A percentile compares a stretch with the other conserved stretches of the same genome.
Conservation (phyloP, 1,139 yeast species). For the Lodderomyces orthopsilosis region DNA sequence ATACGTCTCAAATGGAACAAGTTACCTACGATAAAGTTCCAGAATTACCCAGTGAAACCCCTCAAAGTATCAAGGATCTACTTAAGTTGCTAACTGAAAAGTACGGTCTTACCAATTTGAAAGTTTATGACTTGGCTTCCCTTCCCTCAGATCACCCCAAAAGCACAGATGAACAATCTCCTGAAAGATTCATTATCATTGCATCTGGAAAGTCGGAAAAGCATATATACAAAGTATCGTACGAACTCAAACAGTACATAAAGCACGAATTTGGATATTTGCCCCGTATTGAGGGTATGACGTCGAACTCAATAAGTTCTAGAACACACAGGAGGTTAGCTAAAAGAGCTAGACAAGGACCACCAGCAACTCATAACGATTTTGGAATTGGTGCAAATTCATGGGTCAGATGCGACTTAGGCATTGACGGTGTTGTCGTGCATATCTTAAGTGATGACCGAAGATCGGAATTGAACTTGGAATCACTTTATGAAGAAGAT, state of each 20-base stretch:
- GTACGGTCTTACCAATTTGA: slow-evolving; percentile 63
- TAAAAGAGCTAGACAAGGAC: slow-evolving; percentile 54
- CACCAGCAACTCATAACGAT: slow-evolving; percentile 52
- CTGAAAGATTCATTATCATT: slow-evolving; percentile 54
- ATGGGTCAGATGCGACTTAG: slow-evolving; percentile 81
- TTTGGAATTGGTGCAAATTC: slow-evolving; percentile 60
- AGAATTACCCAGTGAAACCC: slow-evolving; percentile 54
- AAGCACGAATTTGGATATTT: slow-evolving; percentile 32
- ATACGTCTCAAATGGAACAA: slow-evolving; percentile 36
- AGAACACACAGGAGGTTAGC: slow-evolving; percentile 62
- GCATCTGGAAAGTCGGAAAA: slow-evolving; percentile 77
- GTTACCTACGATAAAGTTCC: slow-evolving; percentile 34
- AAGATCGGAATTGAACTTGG: slow-evolving; percentile 66
- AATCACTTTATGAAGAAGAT: slow-evolving; percentile 59
- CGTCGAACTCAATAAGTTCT: slow-evolving; percentile 56
- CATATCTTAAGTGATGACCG: slow-evolving; percentile 73
- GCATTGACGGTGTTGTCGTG: slow-evolving; percentile 58
- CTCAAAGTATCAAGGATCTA: slow-evolving; percentile 46
- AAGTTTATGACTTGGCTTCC: slow-evolving; percentile 48
- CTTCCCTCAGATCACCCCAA: slow-evolving; percentile 44
- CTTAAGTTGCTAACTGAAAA: slow-evolving; percentile 50
- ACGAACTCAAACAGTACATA: slow-evolving; percentile 44
- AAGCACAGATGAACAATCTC: slow-evolving; percentile 24
- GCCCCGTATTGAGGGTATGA: slow-evolving; percentile 70
- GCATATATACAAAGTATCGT: slow-evolving; percentile 72